These are phyloP conservation scores for Curvularia lunata DNA, from an alignment of 2,329 filamentous ascomycete species.

Conservation along the genomic window DNA sequence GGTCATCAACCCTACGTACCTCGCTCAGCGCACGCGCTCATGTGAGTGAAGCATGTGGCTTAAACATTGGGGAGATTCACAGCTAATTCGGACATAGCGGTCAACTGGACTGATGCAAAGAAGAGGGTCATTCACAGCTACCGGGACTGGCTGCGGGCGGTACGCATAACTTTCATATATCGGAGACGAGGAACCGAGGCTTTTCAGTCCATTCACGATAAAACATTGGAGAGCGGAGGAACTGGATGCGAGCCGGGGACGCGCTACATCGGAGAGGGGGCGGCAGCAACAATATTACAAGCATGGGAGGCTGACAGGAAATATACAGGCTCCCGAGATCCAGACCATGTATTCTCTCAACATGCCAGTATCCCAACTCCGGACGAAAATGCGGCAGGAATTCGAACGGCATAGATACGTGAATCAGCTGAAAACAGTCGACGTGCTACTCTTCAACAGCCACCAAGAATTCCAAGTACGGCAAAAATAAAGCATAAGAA, in stretches of 20 bases:
- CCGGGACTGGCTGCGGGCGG: slow-evolving; percentile 93
- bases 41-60: slow-evolving; percentile 48
- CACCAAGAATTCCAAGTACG: slow-evolving; percentile 91
- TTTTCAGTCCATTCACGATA: rapidly evolving
- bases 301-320: slow-evolving; percentile 17
- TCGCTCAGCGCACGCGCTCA: slow-evolving; percentile 66
- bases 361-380: slow-evolving; percentile 83
- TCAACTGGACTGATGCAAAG: slow-evolving; percentile 89
- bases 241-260: background rate
- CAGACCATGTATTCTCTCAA: slow-evolving; percentile 96
- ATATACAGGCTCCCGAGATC: slow-evolving; percentile 83
- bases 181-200: background rate
- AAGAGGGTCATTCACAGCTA: slow-evolving; percentile 86
- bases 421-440: slow-evolving; percentile 84
- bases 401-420: slow-evolving; percentile 96
- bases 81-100: slow-evolving; percentile 62
- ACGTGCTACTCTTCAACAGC: slow-evolving; percentile 89
- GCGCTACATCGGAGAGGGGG: slow-evolving; percentile 1
- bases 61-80: slow-evolving; percentile 22
- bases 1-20: slow-evolving; percentile 88
- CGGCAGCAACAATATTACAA: background rate
- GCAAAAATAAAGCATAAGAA: background rate
- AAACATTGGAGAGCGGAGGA: background rate
- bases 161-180: slow-evolving; percentile 61
- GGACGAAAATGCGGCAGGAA: slow-evolving; percentile 93